Conservation (phyloP, 805 yeast genomes). For the Ogataea methanolica region DNA sequence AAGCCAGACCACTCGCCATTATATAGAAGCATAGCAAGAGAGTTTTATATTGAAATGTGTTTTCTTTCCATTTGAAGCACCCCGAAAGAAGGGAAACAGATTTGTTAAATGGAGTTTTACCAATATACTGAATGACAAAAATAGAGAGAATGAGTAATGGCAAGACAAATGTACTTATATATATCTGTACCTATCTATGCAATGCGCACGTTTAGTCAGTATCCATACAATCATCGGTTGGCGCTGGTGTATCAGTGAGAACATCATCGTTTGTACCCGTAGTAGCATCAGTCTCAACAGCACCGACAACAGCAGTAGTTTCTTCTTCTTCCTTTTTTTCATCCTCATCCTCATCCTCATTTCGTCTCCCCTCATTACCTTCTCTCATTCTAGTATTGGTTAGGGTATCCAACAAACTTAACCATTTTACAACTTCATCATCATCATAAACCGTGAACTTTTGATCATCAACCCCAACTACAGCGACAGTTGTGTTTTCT, state of each 20-base stretch:
- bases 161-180: too few relatives aligned
- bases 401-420: slow-evolving; percentile 66
- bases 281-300: slow-evolving; percentile 12
- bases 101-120: too few relatives aligned
- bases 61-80: background rate
- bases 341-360: slow-evolving; percentile 22
- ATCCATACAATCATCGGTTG: slow-evolving; percentile 34
- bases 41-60: too few relatives aligned
- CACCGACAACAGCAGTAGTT: slow-evolving; percentile 13
- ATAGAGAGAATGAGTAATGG: too few relatives aligned
- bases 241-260: slow-evolving; percentile 4
- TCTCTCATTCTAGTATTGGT: slow-evolving; percentile 51
- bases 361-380: slow-evolving; percentile 26
- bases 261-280: slow-evolving; percentile 6
- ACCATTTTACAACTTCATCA: slow-evolving; percentile 81
- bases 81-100: background rate
- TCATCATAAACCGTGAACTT: slow-evolving; percentile 76
- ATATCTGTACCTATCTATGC: too few relatives aligned
- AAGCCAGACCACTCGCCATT: too few relatives aligned
- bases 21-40: too few relatives aligned
- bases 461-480: slow-evolving; percentile 77
- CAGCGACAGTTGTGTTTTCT: slow-evolving; percentile 84
- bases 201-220: slow-evolving; percentile 17
- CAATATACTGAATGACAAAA: too few relatives aligned
- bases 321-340: slow-evolving; percentile 19